Conservation (phyloP, 805 yeast species). For the Torulaspora maleeae region DNA sequence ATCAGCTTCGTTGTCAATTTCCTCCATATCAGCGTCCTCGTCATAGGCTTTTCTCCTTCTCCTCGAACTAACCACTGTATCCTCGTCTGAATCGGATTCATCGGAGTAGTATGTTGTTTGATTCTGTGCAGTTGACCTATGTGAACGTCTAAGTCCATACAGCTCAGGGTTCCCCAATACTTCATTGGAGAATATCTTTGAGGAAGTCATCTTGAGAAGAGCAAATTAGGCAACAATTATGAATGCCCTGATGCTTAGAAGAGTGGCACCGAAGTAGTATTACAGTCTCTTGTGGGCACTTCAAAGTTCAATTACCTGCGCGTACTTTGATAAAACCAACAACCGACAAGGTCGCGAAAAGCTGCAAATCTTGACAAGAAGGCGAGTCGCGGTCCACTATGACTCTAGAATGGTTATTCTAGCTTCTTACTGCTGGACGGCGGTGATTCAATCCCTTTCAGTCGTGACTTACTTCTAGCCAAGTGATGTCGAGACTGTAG, state of each 20-base stretch:
- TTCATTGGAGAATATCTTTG: slow-evolving; percentile 42
- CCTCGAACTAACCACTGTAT: slow-evolving; percentile 28
- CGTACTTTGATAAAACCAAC: background rate
- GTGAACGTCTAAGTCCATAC: slow-evolving; percentile 77
- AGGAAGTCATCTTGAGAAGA: background rate
- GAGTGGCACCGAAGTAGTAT: background rate
- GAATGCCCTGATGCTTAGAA: background rate
- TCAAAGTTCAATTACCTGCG: background rate
- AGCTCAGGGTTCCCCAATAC: slow-evolving; percentile 68
- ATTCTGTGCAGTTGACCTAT: slow-evolving; percentile 48
- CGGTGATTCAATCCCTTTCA: background rate
- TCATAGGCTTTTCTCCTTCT: slow-evolving; percentile 25
- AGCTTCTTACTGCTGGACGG: background rate
- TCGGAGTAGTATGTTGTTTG: slow-evolving; percentile 24
- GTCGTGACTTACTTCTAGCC: background rate
- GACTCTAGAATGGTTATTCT: background rate
- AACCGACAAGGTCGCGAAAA: background rate
- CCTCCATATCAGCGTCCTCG: slow-evolving; percentile 28
- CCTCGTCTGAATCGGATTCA: slow-evolving; percentile 30
- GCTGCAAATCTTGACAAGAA: background rate
- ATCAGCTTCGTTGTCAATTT: slow-evolving; percentile 30
- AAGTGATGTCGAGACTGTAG: slow-evolving; percentile 1
- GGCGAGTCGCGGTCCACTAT: background rate
- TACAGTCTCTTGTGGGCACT: background rate
- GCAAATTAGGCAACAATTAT: background rate